phyloP scores from a whole-genome alignment of 768 basidiomycete species.

The Pleurotus eryngii region DNA sequence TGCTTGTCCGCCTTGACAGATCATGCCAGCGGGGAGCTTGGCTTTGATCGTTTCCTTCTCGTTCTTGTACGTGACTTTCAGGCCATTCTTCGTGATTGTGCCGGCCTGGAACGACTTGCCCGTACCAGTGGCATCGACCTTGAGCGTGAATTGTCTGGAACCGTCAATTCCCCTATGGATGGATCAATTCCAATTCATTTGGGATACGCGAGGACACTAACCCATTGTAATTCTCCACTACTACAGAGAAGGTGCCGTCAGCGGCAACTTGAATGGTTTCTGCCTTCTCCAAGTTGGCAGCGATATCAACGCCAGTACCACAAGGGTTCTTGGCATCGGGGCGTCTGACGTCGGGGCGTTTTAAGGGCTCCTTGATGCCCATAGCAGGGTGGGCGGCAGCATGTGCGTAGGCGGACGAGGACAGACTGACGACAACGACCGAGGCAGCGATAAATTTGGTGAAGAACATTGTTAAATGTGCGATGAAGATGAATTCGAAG shows the following conservation, averaged over 20 bases:
- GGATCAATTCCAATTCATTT: too few relatives aligned
- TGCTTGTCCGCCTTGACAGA: constrained; percentile 45
- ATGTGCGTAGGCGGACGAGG: constrained; percentile 37
- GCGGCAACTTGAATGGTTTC: constrained; percentile 33
- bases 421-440: constrained; percentile 28
- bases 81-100: constrained; percentile 43
- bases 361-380: constrained; percentile 27
- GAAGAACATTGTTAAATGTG: constrained; percentile 11
- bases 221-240: constrained; percentile 46
- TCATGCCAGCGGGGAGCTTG: constrained; percentile 43
- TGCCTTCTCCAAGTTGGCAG: constrained; percentile 35
- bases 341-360: constrained; percentile 29
- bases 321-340: constrained; percentile 33
- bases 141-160: constrained; percentile 40
- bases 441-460: constrained; percentile 25
- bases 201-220: constrained; percentile 16
- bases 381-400: constrained; percentile 41
- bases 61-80: constrained; percentile 34
- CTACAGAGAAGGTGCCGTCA: constrained; percentile 40
- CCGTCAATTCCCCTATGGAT: constrained; percentile 39
- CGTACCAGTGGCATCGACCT: constrained; percentile 42
- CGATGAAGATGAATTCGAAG: too few relatives aligned
- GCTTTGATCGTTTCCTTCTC: constrained; percentile 40
- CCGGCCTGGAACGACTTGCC: constrained; percentile 34
- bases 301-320: constrained; percentile 37